Base-by-base conservation (phyloP, 352 stramenopile species). In the Phytophthora pisi region DNA sequence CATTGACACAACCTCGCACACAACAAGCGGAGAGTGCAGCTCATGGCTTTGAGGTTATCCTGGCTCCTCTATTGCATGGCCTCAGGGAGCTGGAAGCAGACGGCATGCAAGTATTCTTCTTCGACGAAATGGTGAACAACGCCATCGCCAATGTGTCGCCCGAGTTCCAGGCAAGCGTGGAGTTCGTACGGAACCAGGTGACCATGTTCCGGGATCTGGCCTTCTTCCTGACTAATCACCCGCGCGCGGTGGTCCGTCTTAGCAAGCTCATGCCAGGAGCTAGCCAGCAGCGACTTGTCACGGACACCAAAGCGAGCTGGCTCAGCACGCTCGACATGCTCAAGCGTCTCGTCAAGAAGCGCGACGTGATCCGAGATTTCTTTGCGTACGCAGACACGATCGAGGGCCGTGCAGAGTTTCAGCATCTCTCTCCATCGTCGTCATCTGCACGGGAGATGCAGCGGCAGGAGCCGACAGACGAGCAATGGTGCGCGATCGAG, bases 251-350 rank as follows among this genome's bases (percentile, higher is more conserved):
- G 20, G 56, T 79, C 1, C 76, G 77, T 36, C 63, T 84, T 23
- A 56, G 63, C 59, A 84, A 84, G 56, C 72, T 84, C 16, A 72
- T 64, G 49, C 62, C 72, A 6, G 59, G 74, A 3, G 73, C 70
- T 8, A 78, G 67, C 20, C 76, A 78, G 31, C 61, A 80, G 26
- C 71, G 72, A 5, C 68, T 82, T 43, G 72, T 84, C 15, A 75
- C 72, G 4, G 77, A 84, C 47, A 68, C 61, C 5, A 84, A 82
- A 56, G 64, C 57, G 50, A 81, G 74, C 30, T 84, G 77, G 77
- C 61, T 82, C 30, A 82, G 68, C 45, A 80, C 77, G 0, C 57
- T 84, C n/a, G 77, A 81, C 28, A 84, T 84, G 77, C 71, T 84
- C 23, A 78, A 80, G 42, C 68, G 74, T 2, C 51, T 84, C n/a